Evolutionary conservation across 352 stramenopile genomes (phyloP).

Genomic region (Phytophthora cactorum): DNA sequence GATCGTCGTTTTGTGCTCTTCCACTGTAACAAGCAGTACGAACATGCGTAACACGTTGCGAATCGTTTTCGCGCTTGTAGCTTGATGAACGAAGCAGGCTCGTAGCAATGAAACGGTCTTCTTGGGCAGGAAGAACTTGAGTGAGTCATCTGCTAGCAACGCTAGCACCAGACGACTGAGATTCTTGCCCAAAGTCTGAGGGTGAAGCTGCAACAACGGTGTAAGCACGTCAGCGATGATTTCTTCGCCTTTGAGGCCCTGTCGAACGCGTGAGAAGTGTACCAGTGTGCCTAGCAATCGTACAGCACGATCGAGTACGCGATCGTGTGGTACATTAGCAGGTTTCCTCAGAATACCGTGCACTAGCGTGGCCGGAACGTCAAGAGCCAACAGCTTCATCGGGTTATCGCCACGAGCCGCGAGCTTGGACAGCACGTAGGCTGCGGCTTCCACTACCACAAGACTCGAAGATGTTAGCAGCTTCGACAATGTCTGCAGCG

Average conservation of each 20-base stretch:
- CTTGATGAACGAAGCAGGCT: conserved; percentile 54
- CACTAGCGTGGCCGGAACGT: conserved; percentile 60
- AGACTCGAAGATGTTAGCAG: conserved; percentile 66
- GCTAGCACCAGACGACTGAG: conserved; percentile 59
- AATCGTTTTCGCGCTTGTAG: conserved; percentile 53
- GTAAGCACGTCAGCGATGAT: conserved; percentile 77
- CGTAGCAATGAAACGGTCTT: conserved; percentile 73
- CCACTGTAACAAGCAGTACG: conserved; percentile 55
- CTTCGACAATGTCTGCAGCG: conserved; percentile 61
- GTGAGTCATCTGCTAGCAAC: conserved; percentile 73
- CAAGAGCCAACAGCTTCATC: conserved; percentile 64
- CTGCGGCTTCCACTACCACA: conserved; percentile 62
- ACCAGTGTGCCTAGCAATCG: conserved; percentile 72
- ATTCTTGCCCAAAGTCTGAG: conserved; percentile 64
- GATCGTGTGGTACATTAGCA: conserved; percentile 47
- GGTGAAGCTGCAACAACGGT: conserved; percentile 64
- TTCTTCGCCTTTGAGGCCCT: conserved; percentile 70
- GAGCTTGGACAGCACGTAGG: conserved; percentile 72
- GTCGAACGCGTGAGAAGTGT: conserved; percentile 55
- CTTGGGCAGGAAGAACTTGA: conserved; percentile 86
- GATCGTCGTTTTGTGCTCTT: conserved; percentile 82
- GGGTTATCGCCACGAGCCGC: conserved; percentile 70
- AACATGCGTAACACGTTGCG: conserved; percentile 76
- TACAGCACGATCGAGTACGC: conserved; percentile 64
- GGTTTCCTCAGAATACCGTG: conserved; percentile 53